These are phyloP conservation scores for Claviceps pusilla DNA, from an alignment of 2,329 filamentous ascomycete species.

Conservation along the genomic window DNA sequence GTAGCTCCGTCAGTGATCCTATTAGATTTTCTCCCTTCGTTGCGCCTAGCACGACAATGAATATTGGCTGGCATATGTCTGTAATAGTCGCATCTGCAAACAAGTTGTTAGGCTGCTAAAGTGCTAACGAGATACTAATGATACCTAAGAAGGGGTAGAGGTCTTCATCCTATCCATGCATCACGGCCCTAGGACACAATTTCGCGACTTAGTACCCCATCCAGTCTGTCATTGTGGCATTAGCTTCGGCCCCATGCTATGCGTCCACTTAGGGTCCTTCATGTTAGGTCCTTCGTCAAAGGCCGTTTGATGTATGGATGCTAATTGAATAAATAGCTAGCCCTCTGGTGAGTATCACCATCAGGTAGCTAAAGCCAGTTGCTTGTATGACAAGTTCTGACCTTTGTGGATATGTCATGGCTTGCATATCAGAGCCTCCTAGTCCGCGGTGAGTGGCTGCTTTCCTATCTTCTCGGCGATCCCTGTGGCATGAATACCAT, in stretches of 20 bases:
- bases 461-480: slow-evolving; percentile 18
- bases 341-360: not conserved
- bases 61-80: not conserved
- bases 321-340: not conserved
- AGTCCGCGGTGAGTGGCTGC: not conserved
- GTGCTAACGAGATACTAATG: not conserved
- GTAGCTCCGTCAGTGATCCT: not conserved
- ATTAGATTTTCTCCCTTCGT: not conserved
- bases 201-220: not conserved
- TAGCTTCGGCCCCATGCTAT: not conserved
- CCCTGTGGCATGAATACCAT: slow-evolving; percentile 58
- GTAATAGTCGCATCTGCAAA: not conserved
- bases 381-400: not conserved
- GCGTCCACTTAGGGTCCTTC: not conserved
- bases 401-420: not conserved
- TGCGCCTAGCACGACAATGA: not conserved
- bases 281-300: not conserved
- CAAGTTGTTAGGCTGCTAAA: not conserved
- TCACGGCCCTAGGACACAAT: not conserved
- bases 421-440: not conserved
- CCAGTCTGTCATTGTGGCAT: not conserved
- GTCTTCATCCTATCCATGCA: not conserved
- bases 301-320: not conserved
- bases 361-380: not conserved
- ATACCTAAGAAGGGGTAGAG: not conserved